These are phyloP conservation scores for Fusarium sp. DNA, from an alignment of 2,329 filamentous ascomycete species.

Conservation along the genomic window DNA sequence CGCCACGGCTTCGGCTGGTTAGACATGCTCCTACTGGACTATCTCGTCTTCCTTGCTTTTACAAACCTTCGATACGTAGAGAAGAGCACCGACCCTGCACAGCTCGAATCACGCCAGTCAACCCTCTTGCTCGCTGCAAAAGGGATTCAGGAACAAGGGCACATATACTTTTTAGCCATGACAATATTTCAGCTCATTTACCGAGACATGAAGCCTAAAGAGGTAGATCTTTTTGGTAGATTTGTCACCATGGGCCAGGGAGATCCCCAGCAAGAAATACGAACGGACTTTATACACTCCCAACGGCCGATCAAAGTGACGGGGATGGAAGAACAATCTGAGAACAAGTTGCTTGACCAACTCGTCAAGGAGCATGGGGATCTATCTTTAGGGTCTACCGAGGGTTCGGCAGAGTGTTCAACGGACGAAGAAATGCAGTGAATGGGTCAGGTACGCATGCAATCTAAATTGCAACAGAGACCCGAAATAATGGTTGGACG, in stretches of 20 bases:
- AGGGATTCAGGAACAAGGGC: not conserved
- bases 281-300: not conserved
- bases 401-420: not conserved
- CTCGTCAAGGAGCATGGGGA: not conserved
- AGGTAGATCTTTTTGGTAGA: not conserved
- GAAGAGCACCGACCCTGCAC: too few species aligned
- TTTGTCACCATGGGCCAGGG: not conserved
- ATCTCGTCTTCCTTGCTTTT: not conserved
- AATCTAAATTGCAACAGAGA: too few species aligned
- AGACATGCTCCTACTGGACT: not conserved
- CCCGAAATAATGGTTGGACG: too few species aligned
- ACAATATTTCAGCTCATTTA: not conserved
- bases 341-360: not conserved
- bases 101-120: not conserved
- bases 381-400: not conserved
- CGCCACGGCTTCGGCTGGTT: constrained; percentile 44
- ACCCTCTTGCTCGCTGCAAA: not conserved
- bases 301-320: not conserved
- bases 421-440: not conserved
- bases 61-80: not conserved
- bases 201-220: not conserved
- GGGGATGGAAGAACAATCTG: not conserved
- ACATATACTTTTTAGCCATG: not conserved
- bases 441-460: not conserved
- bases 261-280: not conserved